These are phyloP conservation scores for Rhododendron mucronatum DNA, from an alignment of 148 eudicot species.

Conservation along the genomic window DNA sequence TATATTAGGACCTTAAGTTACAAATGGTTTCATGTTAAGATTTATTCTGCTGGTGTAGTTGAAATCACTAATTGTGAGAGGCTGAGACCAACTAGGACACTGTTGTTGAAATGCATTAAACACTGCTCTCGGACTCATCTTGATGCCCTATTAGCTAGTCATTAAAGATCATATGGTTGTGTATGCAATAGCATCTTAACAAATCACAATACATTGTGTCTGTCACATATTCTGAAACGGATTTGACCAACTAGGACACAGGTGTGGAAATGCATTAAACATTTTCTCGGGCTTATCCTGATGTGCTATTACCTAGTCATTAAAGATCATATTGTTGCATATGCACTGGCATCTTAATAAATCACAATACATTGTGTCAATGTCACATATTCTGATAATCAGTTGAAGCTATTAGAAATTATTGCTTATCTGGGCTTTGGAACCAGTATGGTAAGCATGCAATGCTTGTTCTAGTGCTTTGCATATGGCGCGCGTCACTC, in stretches of 20 bases:
- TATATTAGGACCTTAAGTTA: not conserved
- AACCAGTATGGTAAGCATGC: not conserved
- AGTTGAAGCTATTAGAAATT: not conserved
- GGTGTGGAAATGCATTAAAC: not conserved
- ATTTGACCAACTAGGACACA: not conserved
- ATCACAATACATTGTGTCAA: not conserved
- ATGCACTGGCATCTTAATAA: not conserved
- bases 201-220: not conserved
- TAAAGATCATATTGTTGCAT: too few species aligned
- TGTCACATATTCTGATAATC: not conserved
- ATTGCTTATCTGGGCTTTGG: not conserved
- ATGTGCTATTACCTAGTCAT: not conserved
- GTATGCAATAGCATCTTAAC: not conserved
- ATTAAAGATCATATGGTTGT: not conserved
- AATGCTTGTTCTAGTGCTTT: not conserved
- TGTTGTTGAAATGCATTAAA: not conserved
- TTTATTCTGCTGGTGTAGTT: not conserved
- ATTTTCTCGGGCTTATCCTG: not conserved
- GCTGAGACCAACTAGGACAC: not conserved
- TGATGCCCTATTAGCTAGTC: not conserved
- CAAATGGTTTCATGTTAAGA: not conserved
- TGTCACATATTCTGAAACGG: not conserved
- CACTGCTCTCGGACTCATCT: not conserved
- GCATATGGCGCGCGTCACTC: not conserved
- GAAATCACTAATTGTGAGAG: not conserved